Conservation (phyloP, 108 stramenopile species). For the Nitzschia sp. region DNA sequence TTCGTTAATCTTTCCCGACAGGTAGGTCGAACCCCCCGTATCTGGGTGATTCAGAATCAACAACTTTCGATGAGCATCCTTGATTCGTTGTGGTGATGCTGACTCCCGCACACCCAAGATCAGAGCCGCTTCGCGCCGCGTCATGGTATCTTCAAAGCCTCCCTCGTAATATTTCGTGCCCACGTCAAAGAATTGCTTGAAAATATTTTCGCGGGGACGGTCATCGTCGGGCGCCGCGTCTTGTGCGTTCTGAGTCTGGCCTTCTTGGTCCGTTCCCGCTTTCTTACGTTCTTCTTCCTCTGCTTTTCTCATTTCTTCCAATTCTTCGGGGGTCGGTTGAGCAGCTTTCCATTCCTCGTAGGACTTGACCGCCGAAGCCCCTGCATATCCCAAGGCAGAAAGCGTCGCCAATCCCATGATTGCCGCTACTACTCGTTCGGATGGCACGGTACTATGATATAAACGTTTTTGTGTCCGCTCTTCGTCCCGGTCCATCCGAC, state of each 20-base stretch:
- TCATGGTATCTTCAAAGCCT: slow-evolving; percentile 98
- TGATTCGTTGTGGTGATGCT: slow-evolving; percentile 85
- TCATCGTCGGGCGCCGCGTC: slow-evolving; percentile 16
- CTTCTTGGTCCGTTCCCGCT: slow-evolving; percentile 17
- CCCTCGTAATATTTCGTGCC: slow-evolving; percentile 95
- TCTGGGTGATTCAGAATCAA: slow-evolving; percentile 98
- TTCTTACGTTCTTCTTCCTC: slow-evolving; percentile 23
- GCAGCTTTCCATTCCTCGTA: slow-evolving; percentile 70
- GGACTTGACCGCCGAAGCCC: slow-evolving; percentile 64
- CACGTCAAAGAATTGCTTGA: slow-evolving; percentile 81
- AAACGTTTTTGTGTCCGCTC: slow-evolving; percentile 4
- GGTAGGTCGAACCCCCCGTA: slow-evolving; percentile 95
- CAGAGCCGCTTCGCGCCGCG: slow-evolving; percentile 94
- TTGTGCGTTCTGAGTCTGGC: slow-evolving; percentile 20
- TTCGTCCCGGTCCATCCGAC: not conserved
- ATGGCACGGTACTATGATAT: slow-evolving; percentile 28
- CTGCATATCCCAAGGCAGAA: slow-evolving; percentile 77
- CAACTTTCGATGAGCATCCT: slow-evolving; percentile 96
- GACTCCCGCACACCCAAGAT: slow-evolving; percentile 97
- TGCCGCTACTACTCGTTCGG: slow-evolving; percentile 51
- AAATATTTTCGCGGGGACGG: slow-evolving; percentile 74
- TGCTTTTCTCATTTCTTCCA: slow-evolving; percentile 36
- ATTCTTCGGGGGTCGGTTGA: slow-evolving; percentile 33
- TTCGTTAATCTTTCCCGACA: slow-evolving; percentile 98
- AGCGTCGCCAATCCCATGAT: slow-evolving; percentile 71